Conservation (phyloP, 1,284 basidiomycete species). For the Microbotryum saponariae region DNA sequence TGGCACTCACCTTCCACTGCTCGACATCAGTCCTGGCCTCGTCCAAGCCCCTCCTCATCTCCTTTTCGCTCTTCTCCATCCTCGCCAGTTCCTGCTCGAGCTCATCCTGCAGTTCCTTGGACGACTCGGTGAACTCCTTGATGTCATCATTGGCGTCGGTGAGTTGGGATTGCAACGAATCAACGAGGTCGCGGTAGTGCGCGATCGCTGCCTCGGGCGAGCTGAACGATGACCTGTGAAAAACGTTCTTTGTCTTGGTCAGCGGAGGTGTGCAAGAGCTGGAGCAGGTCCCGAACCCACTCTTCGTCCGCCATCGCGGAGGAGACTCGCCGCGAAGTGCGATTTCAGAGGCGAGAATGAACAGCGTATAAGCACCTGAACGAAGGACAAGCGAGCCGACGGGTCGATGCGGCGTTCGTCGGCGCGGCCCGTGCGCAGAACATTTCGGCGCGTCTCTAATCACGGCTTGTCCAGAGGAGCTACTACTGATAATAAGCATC, state of each 20-base stretch:
- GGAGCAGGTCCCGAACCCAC: too few relatives aligned
- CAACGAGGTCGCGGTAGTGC: slow-evolving; percentile 19
- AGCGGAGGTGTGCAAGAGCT: too few relatives aligned
- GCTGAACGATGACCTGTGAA: slow-evolving; percentile 3
- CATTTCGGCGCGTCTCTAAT: too few relatives aligned
- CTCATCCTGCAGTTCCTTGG: slow-evolving; percentile 87
- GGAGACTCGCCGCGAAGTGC: too few relatives aligned
- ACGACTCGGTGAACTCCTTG: slow-evolving; percentile 82
- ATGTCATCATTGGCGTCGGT: slow-evolving; percentile 31
- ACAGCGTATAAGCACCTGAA: neutral
- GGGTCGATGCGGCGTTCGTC: too few relatives aligned
- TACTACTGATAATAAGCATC: too few relatives aligned
- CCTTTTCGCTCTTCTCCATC: slow-evolving; percentile 76
- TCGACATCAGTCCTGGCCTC: slow-evolving; percentile 72
- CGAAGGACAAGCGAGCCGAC: too few relatives aligned
- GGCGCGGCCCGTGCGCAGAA: too few relatives aligned
- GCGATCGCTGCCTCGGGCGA: slow-evolving; percentile 19
- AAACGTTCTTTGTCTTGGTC: too few relatives aligned
- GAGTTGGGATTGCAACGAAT: slow-evolving; percentile 27
- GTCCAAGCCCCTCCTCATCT: slow-evolving; percentile 65
- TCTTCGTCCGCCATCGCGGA: too few relatives aligned
- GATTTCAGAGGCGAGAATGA: too few relatives aligned
- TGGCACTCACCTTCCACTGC: slow-evolving; percentile 74
- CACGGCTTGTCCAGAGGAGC: too few relatives aligned
- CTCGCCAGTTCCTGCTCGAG: slow-evolving; percentile 78